Percentiles rank a stretch among this genome's conserved stretches.
phyloP scores from a whole-genome alignment of 2,329 filamentous ascomycete genomes.

The Amylocarpus encephaloides region DNA sequence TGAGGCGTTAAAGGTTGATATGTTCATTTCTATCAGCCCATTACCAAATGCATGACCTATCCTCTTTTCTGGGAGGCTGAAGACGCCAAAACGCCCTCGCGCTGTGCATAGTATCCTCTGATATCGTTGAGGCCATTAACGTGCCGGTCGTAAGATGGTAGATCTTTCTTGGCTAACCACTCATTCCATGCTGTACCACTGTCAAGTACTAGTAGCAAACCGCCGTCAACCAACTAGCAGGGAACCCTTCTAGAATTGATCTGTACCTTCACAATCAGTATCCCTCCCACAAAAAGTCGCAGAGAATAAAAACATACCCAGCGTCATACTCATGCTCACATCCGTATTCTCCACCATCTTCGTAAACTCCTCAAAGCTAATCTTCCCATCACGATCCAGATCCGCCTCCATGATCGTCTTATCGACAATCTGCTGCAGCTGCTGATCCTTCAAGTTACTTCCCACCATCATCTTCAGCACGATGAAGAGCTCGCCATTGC shows the following conservation, averaged over 20 bases:
- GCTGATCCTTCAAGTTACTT: slow-evolving; percentile 97
- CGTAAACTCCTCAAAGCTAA: slow-evolving; percentile 97
- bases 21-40: neutral
- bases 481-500: slow-evolving; percentile 97
- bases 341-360: slow-evolving; percentile 98
- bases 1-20: neutral
- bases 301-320: slow-evolving; percentile 44
- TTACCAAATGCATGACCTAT: neutral
- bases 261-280: neutral
- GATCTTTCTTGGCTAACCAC: neutral
- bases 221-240: too few relatives aligned
- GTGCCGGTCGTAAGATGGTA: neutral
- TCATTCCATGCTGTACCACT: neutral
- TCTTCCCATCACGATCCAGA: slow-evolving; percentile 91
- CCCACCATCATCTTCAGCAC: slow-evolving; percentile 99
- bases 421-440: slow-evolving; percentile 98
- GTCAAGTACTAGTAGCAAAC: neutral
- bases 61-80: too few relatives aligned
- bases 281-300: neutral
- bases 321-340: slow-evolving; percentile 68
- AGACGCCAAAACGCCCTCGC: neutral
- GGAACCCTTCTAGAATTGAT: neutral
- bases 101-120: neutral
- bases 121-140: neutral
- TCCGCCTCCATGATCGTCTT: slow-evolving; percentile 99